Evolutionary conservation across 306 rosid genomes (phyloP).

Genomic region (Benincasa hispida): DNA sequence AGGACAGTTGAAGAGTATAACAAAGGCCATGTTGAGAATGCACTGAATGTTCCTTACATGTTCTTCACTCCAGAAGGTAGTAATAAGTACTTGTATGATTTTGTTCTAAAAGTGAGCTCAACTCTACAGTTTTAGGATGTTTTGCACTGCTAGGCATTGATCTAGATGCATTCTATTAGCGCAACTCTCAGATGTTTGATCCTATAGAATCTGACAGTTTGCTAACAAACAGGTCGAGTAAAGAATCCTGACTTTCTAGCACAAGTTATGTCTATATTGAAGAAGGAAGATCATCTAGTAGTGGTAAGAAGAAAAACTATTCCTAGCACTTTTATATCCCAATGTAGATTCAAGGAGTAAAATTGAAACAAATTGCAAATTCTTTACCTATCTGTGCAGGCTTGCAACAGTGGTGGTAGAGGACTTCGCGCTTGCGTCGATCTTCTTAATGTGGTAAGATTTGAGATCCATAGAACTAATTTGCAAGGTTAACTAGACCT

Average conservation of each 20-base stretch:
- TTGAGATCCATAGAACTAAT: background rate
- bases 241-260: slow-evolving; percentile 26
- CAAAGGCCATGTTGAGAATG: slow-evolving; percentile 31
- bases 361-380: background rate
- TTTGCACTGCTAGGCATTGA: background rate
- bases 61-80: slow-evolving; percentile 29
- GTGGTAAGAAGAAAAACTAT: slow-evolving; percentile 17
- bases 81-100: background rate
- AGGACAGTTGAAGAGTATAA: slow-evolving; percentile 32
- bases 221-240: slow-evolving; percentile 15
- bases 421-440: slow-evolving; percentile 26
- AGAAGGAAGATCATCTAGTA: slow-evolving; percentile 25
- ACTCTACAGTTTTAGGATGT: background rate
- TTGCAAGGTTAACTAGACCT: background rate
- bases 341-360: background rate
- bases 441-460: slow-evolving; percentile 25
- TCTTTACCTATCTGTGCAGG: slow-evolving; percentile 6
- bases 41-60: slow-evolving; percentile 40
- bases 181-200: background rate
- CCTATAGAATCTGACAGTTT: background rate
- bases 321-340: background rate
- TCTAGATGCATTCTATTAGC: background rate
- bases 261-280: slow-evolving; percentile 13
- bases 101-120: background rate
- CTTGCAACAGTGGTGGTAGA: slow-evolving; percentile 44